Base-by-base conservation (phyloP, 2,329 filamentous ascomycete genomes). In the Diaporthe caulivora region DNA sequence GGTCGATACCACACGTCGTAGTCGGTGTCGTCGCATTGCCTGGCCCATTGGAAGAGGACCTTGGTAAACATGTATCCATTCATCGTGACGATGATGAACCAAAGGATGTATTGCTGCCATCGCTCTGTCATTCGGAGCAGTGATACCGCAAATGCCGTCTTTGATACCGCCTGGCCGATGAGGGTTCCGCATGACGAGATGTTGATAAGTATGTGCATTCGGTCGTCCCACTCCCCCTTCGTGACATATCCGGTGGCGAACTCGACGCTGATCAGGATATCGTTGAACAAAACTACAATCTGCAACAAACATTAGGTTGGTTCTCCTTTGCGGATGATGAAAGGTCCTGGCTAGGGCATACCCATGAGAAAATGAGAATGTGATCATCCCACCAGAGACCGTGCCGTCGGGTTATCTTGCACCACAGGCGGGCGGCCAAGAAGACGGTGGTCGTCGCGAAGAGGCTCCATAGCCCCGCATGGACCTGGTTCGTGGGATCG, bases 361-460 rank as follows among this genome's bases (percentile, higher is more conserved):
- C 71, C 71, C 71, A 73, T 5, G 71, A 69, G 49, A 53, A 34
- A 18, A 73, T 64, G 15, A 73, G 65, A 40, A 73, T 49, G 42
- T 73, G 51, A 17, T 73, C 71, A 62, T 73, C 71, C 51, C 40
- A 73, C 71, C 71, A 73, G 21, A 73, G 53, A 4, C 71, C 71
- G 58, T 58, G n/a, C 11, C 47, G 37, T n/a, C 71, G 53, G n/a
- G 64, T 70, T 31, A 70, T 54, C 54, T 73, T 73, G 65, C 71
- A 73, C 54, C 64, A 73, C 29, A 73, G 37, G 4, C 71, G 62
- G n/a, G 57, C 51, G 26, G 53, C 71, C 31, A 73, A n/a, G 24
- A 73, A 73, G 26, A 62, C 21, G 9, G 71, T 58, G 9, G 71
- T 57, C 17, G n/a, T 17, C 21, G 51, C 65, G 24, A 68, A 69